Percentiles rank a stretch among this genome's conserved stretches.
phyloP scores from a whole-genome alignment of 306 rosid genomes.

The Corylus avellana region DNA sequence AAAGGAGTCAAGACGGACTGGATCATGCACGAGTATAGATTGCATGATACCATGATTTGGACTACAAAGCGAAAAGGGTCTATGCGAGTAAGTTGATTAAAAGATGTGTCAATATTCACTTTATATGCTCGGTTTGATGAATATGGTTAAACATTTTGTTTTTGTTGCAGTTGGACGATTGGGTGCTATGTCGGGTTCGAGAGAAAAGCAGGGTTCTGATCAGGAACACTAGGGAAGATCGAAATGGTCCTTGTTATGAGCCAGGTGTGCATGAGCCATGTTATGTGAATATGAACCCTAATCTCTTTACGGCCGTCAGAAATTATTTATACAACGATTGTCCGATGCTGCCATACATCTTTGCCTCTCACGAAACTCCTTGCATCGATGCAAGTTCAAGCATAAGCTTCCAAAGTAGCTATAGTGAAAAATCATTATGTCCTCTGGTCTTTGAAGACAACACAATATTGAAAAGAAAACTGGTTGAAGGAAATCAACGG shows the following conservation, averaged over 20 bases:
- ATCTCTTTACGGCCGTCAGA: slow-evolving; percentile 37
- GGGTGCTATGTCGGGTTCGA: slow-evolving; percentile 72
- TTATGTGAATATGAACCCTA: slow-evolving; percentile 26
- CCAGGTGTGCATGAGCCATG: slow-evolving; percentile 30
- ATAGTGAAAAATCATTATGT: slow-evolving; percentile 17
- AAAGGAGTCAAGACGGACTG: slow-evolving; percentile 75
- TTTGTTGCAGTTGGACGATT: slow-evolving; percentile 63
- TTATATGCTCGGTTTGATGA: too few relatives aligned
- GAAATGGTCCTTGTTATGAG: slow-evolving; percentile 34
- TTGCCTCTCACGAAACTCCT: slow-evolving; percentile 40
- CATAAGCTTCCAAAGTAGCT: slow-evolving; percentile 29
- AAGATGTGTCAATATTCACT: too few relatives aligned
- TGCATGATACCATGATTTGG: slow-evolving; percentile 52
- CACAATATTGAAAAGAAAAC: slow-evolving; percentile 40
- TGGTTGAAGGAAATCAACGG: slow-evolving; percentile 27
- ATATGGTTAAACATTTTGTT: background rate
- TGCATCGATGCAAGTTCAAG: slow-evolving; percentile 37
- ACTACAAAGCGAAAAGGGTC: slow-evolving; percentile 46
- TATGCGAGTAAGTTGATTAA: slow-evolving; percentile 57
- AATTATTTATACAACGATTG: slow-evolving; percentile 43
- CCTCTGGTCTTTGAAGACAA: slow-evolving; percentile 5
- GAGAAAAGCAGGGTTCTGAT: slow-evolving; percentile 35
- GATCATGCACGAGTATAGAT: slow-evolving; percentile 78
- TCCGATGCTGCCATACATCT: slow-evolving; percentile 66
- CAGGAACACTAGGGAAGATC: slow-evolving; percentile 46